Evolutionary conservation across 768 basidiomycete species (phyloP).

Genomic region (Lentinula lateritia): DNA sequence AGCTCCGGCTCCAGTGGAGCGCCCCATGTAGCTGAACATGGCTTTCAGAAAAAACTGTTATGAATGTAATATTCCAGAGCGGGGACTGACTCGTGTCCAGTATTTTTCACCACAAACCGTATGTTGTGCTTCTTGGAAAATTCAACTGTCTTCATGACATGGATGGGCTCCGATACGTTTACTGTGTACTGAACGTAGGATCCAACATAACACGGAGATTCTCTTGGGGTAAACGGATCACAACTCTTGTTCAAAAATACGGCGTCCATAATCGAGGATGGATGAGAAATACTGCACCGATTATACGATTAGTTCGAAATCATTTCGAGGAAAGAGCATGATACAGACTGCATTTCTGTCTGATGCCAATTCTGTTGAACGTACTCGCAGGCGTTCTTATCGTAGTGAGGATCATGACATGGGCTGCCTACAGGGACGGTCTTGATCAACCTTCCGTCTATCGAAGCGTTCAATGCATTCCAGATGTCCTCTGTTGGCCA

Average conservation of each 20-base stretch:
- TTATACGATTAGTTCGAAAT: not conserved
- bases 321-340: not conserved
- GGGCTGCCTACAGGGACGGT: slow-evolving; percentile 9
- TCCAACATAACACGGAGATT: slow-evolving; percentile 10
- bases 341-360: slow-evolving; percentile 11
- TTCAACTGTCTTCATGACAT: slow-evolving; percentile 7
- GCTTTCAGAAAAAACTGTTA: not conserved
- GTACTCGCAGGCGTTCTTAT: slow-evolving; percentile 4
- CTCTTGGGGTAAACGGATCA: slow-evolving; percentile 13
- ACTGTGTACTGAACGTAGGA: slow-evolving; percentile 15
- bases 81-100: slow-evolving; percentile 12
- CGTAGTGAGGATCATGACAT: slow-evolving; percentile 10
- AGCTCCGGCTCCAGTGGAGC: slow-evolving; percentile 8
- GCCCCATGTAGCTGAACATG: slow-evolving; percentile 10
- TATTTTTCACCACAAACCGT: slow-evolving; percentile 14
- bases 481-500: slow-evolving; percentile 11
- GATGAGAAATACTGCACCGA: slow-evolving; percentile 4
- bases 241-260: slow-evolving; percentile 16
- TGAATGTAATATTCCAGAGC: not conserved
- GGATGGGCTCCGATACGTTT: slow-evolving; percentile 3
- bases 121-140: slow-evolving; percentile 15
- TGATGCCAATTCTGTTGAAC: slow-evolving; percentile 9
- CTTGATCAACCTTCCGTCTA: slow-evolving; percentile 9
- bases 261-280: slow-evolving; percentile 16
- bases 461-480: slow-evolving; percentile 8